A percentile compares a stretch with the other conserved stretches of the same genome.
These are phyloP conservation scores for Dendrobium chrysotoxum DNA, from an alignment of 106 monocot genomes.

Conservation along the genomic window DNA sequence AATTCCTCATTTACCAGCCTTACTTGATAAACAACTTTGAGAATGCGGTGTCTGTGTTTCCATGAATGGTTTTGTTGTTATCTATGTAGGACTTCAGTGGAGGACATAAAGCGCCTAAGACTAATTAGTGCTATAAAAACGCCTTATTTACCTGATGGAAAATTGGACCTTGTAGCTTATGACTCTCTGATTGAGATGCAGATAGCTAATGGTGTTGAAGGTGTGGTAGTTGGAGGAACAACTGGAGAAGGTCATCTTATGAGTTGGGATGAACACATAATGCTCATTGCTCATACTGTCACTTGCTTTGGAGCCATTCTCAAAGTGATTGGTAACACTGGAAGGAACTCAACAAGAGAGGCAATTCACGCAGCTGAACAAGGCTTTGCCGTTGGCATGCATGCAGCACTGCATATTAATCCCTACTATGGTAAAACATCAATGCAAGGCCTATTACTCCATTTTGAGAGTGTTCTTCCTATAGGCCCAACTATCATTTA, in stretches of 20 bases:
- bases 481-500: conserved; percentile 86
- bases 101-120: conserved; percentile 57
- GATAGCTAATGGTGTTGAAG: conserved; percentile 67
- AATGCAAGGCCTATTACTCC: conserved; percentile 42
- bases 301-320: conserved; percentile 73
- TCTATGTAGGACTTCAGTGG: conserved; percentile 45
- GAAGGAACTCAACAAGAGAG: conserved; percentile 90
- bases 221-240: conserved; percentile 86
- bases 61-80: neutral
- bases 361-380: conserved; percentile 77
- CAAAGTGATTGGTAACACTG: conserved; percentile 93
- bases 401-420: conserved; percentile 75
- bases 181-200: conserved; percentile 68
- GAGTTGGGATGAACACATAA: conserved; percentile 95
- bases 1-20: neutral
- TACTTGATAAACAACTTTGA: neutral
- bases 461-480: conserved; percentile 62
- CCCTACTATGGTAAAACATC: conserved; percentile 96
- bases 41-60: neutral
- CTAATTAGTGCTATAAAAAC: conserved; percentile 87
- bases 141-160: conserved; percentile 78
- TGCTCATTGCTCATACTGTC: conserved; percentile 80
- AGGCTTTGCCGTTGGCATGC: conserved; percentile 93
- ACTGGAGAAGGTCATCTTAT: conserved; percentile 92
- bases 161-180: conserved; percentile 83